A percentile compares a stretch with the other conserved stretches of the same genome.
phyloP scores from a whole-genome alignment of 345 rosid species.

The Litchi chinensis region DNA sequence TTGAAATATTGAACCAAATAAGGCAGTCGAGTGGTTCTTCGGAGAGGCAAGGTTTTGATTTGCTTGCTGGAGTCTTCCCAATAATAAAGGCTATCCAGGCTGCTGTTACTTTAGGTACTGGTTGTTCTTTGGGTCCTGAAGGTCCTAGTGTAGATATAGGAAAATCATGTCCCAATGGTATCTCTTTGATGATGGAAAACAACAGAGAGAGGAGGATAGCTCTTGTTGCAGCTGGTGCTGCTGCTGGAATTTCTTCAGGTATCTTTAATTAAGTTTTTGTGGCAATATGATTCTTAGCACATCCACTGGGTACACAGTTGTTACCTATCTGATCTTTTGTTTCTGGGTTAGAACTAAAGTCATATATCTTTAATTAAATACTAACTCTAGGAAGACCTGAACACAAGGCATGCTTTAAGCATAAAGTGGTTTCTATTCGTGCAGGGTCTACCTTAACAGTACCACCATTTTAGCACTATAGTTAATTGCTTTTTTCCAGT shows the following conservation, averaged over 20 bases:
- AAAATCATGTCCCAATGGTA: slow-evolving; percentile 89
- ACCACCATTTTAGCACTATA: too few relatives aligned
- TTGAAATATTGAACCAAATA: slow-evolving; percentile 89
- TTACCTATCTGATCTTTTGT: too few relatives aligned
- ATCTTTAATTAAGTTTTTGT: not conserved
- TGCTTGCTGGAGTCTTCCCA: slow-evolving; percentile 84
- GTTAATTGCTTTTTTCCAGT: not conserved
- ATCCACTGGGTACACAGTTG: not conserved
- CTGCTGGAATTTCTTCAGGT: slow-evolving; percentile 98
- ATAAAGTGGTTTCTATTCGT: too few relatives aligned
- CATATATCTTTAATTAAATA: too few relatives aligned
- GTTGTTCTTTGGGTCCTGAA: slow-evolving; percentile 96
- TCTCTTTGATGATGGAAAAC: slow-evolving; percentile 93
- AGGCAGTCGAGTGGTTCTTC: slow-evolving; percentile 63
- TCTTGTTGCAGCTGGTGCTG: slow-evolving; percentile 98
- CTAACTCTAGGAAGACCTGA: too few relatives aligned
- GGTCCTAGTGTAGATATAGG: slow-evolving; percentile 99
- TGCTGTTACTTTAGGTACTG: slow-evolving; percentile 92
- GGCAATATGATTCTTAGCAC: not conserved
- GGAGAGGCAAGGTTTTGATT: slow-evolving; percentile 74
- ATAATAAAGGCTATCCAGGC: slow-evolving; percentile 91
- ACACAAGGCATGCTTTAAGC: too few relatives aligned
- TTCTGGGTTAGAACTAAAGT: too few relatives aligned
- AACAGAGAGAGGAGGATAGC: slow-evolving; percentile 95
- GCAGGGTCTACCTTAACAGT: too few relatives aligned